Evolutionary conservation across 2,329 filamentous ascomycete genomes (phyloP), one percentile per base, ranked within the genome.

Genomic region (Fusarium anthophilum): DNA sequence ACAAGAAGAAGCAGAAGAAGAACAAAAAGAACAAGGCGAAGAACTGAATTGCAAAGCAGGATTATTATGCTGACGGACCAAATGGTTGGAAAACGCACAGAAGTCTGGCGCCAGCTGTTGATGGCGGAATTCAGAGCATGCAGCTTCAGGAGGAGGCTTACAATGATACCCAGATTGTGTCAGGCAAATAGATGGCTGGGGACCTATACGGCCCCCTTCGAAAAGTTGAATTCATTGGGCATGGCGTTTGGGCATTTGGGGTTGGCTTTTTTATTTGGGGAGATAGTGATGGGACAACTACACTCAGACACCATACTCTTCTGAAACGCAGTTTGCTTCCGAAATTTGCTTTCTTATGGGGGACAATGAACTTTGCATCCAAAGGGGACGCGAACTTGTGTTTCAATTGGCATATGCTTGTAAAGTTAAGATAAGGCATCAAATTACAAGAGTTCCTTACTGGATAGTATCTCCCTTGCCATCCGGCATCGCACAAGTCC

Each of bases 1-100:
- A 69, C 66, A 81, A 79, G 63, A 79, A 79, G 75, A 80, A 78
- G 47, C 81, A 82, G 65, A 83, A 81, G 59, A 78, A 80, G 74
- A 75, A 66, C 47, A 81, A 82, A 72, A 80, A 80, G 68, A 72
- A 68, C 60, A 82, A 80, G 73, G 67, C 74, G 24, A 83, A 79
- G 65, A 77, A 73, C 37, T 76, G 54, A 55, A 43, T 22, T 20
- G 7, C n/a, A 17, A 24, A 28, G 24, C 13, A 35, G 22, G 15
- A 9, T 24, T 35, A 12, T 47, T 35, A 8, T 55, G 39, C 26
- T 28, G 17, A 47, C 11, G 26, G 20, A 24, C 7, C 22, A 6
- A 26, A 30, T 15, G 30, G 44, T 37, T 35, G 20, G 24, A 37
- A 35, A n/a, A 38, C 26, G 32, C 32, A 41, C 43, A 30, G 26